These are phyloP conservation scores for Novymonas esmeraldas DNA, from an alignment of 208 protist species.

Conservation along the genomic window DNA sequence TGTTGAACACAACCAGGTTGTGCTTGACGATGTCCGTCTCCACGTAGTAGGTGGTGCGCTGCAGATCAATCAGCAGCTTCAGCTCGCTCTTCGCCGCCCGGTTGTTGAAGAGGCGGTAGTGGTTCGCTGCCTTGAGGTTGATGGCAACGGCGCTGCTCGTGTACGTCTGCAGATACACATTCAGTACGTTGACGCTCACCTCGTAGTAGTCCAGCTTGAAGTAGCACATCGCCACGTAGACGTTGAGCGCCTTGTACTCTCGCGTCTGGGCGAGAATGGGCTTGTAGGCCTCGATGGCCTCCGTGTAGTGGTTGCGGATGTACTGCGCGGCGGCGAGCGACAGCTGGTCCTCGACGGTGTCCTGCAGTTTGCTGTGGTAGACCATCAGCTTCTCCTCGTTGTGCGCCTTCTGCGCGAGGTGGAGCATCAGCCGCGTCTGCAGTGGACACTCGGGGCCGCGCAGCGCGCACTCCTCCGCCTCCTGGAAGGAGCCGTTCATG, in stretches of 20 bases:
- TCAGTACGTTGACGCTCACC: slow-evolving; percentile 92
- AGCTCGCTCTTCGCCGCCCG: slow-evolving; percentile 93
- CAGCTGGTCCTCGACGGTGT: slow-evolving; percentile 92
- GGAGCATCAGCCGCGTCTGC: slow-evolving; percentile 95
- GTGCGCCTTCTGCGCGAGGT: slow-evolving; percentile 93
- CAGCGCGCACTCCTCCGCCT: slow-evolving; percentile 90
- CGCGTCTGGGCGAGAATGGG: slow-evolving; percentile 94
- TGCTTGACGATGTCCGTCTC: slow-evolving; percentile 96
- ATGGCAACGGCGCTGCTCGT: slow-evolving; percentile 94
- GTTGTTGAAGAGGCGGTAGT: slow-evolving; percentile 95
- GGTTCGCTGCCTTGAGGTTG: slow-evolving; percentile 98
- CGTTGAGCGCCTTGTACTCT: slow-evolving; percentile 94
- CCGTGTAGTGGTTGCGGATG: slow-evolving; percentile 94
- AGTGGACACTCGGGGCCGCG: slow-evolving; percentile 80
- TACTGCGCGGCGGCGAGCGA: slow-evolving; percentile 96
- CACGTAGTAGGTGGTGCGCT: slow-evolving; percentile 88
- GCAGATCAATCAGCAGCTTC: slow-evolving; percentile 89
- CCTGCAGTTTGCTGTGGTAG: slow-evolving; percentile 93
- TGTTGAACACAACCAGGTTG: slow-evolving; percentile 97
- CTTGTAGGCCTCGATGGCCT: slow-evolving; percentile 98
- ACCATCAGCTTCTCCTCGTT: slow-evolving; percentile 93
- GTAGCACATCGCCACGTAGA: slow-evolving; percentile 98
- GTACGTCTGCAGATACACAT: slow-evolving; percentile 90
- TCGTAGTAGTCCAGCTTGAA: slow-evolving; percentile 99
- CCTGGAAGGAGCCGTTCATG: slow-evolving; percentile 82